A percentile compares a stretch with the other conserved stretches of the same genome.
Conservation (phyloP, 2,329 filamentous ascomycete genomes). For the Sclerotinia trifoliorum region DNA sequence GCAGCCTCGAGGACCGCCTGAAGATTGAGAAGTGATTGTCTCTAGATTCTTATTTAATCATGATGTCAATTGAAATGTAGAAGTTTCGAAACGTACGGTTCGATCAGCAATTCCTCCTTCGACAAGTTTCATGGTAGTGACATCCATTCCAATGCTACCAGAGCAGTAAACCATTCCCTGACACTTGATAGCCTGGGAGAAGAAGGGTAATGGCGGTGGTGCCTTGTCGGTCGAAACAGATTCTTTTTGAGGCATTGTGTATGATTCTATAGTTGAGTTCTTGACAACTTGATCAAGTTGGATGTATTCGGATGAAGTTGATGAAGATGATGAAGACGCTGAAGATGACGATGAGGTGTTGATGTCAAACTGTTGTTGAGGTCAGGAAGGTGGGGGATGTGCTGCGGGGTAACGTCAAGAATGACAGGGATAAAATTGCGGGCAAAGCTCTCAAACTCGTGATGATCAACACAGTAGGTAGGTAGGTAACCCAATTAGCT, state of each 20-base stretch:
- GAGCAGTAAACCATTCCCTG: slow-evolving; percentile 72
- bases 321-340: not conserved
- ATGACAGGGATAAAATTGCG: not conserved
- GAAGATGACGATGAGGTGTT: not conserved
- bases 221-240: slow-evolving; percentile 37
- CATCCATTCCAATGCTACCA: slow-evolving; percentile 59
- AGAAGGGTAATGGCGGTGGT: slow-evolving; percentile 53
- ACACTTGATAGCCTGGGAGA: slow-evolving; percentile 60
- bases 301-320: not conserved
- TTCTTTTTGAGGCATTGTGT: slow-evolving; percentile 29
- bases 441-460: not conserved
- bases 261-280: not conserved
- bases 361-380: not conserved
- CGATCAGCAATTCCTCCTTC: slow-evolving; percentile 56
- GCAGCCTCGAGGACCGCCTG: slow-evolving; percentile 58
- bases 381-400: not conserved
- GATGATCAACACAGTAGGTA: not conserved
- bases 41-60: slow-evolving; percentile 36
- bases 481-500: too few relatives aligned
- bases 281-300: slow-evolving; percentile 40
- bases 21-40: slow-evolving; percentile 59
- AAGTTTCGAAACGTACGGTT: slow-evolving; percentile 45
- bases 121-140: slow-evolving; percentile 52
- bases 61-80: not conserved
- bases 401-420: not conserved